Evolutionary conservation across 78 protist species (phyloP).

Genomic region (Bodo saltans): DNA sequence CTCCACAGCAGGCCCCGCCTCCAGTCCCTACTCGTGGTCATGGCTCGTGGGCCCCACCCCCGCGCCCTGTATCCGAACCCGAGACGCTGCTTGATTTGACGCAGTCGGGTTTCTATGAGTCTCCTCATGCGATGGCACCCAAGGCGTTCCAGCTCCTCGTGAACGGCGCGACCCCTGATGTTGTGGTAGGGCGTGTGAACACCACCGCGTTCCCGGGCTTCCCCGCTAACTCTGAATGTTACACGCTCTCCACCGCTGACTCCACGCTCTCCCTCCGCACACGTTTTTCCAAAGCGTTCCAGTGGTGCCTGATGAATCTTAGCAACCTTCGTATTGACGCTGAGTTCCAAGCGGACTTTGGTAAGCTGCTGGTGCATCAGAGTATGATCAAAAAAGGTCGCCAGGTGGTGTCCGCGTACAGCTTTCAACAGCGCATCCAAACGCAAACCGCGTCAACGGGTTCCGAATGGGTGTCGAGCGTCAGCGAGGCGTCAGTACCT

Average conservation of each 20-base stretch:
- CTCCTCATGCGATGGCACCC: neutral
- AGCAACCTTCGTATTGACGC: neutral
- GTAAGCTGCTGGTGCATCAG: neutral
- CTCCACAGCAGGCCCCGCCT: neutral
- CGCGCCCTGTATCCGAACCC: neutral
- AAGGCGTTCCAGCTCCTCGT: neutral
- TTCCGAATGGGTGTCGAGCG: neutral
- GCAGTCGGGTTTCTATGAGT: neutral
- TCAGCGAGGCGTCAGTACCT: neutral
- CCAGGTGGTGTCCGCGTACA: neutral
- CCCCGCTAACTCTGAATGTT: neutral
- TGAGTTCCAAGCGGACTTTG: neutral
- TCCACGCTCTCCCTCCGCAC: neutral
- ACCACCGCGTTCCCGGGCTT: neutral
- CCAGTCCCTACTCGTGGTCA: neutral
- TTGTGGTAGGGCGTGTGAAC: neutral
- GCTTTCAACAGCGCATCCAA: neutral
- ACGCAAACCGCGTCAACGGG: no score
- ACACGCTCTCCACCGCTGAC: neutral
- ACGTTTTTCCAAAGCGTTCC: neutral
- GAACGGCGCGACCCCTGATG: neutral
- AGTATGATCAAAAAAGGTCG: neutral
- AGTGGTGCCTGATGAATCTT: neutral
- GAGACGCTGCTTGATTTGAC: neutral
- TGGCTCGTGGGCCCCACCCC: no score